These are phyloP conservation scores for Suillus discolor DNA, from an alignment of 768 basidiomycete genomes.

Conservation along the genomic window DNA sequence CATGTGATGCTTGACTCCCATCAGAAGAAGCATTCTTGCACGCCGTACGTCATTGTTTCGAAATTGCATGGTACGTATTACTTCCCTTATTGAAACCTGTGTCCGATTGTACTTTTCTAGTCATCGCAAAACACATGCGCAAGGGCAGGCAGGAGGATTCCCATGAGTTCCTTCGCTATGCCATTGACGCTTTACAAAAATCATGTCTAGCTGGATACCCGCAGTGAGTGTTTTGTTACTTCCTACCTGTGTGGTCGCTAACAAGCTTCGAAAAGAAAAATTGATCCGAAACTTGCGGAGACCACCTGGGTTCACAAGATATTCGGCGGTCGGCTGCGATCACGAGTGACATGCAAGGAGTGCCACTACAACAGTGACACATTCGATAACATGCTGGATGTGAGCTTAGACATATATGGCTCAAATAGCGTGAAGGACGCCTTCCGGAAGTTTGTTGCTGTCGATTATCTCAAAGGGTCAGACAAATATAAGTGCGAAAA, in stretches of 20 bases:
- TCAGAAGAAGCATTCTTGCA: conserved; percentile 48
- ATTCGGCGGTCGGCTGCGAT: conserved; percentile 91
- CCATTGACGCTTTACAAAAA: conserved; percentile 89
- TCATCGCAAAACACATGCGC: conserved; percentile 89
- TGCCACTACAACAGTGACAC: conserved; percentile 93
- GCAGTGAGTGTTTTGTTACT: conserved; percentile 50
- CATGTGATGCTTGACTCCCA: conserved; percentile 59
- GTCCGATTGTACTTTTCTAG: conserved; percentile 41
- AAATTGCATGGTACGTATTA: conserved; percentile 66
- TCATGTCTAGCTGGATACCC: conserved; percentile 73
- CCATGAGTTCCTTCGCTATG: conserved; percentile 96
- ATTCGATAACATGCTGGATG: conserved; percentile 91
- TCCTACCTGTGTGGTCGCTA: conserved; percentile 10
- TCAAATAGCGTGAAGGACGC: conserved; percentile 67
- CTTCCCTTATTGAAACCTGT: conserved; percentile 10
- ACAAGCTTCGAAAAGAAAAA: conserved; percentile 50
- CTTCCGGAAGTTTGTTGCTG: conserved; percentile 74
- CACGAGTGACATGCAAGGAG: conserved; percentile 81
- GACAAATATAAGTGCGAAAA: conserved; percentile 99
- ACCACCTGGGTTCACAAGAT: conserved; percentile 94
- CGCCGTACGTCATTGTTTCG: conserved; percentile 64
- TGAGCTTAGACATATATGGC: conserved; percentile 86
- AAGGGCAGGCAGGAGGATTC: conserved; percentile 96
- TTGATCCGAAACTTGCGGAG: conserved; percentile 70
- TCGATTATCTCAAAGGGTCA: conserved; percentile 83